Evolutionary conservation across 805 yeast genomes (phyloP).

Genomic region (Candida ficus): DNA sequence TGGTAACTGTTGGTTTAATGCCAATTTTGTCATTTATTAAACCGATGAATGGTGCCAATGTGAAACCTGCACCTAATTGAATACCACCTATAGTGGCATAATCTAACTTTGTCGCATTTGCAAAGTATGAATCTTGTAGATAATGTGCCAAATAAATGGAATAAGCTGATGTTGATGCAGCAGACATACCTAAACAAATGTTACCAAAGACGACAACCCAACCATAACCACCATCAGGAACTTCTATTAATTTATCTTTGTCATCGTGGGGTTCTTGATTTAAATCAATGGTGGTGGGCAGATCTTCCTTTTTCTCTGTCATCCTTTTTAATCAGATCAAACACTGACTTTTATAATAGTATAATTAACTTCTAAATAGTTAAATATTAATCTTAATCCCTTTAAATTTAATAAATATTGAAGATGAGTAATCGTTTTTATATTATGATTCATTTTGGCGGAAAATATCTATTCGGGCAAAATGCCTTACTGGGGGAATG

Average conservation of each 20-base stretch:
- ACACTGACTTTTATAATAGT: no score
- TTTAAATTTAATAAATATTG: no score
- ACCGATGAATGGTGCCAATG: constrained; percentile 48
- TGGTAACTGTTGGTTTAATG: constrained; percentile 35
- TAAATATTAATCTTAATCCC: no score
- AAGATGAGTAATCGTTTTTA: no score
- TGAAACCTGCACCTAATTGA: constrained; percentile 52
- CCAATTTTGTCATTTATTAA: constrained; percentile 27
- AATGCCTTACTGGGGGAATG: no score
- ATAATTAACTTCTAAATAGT: no score
- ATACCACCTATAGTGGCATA: constrained; percentile 68
- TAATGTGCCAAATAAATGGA: constrained; percentile 61
- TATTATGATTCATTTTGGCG: no score
- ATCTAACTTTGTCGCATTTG: constrained; percentile 50
- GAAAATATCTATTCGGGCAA: no score
- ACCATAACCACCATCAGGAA: constrained; percentile 47
- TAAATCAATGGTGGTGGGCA: no score
- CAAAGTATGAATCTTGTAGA: constrained; percentile 41
- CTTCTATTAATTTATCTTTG: constrained; percentile 14
- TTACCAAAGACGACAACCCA: constrained; percentile 23
- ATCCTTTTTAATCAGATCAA: no score
- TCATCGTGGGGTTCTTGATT: no score
- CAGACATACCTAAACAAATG: constrained; percentile 11
- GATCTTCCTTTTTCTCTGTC: no score
- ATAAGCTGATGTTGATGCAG: constrained; percentile 26